Evolutionary conservation across 345 rosid genomes (phyloP), one percentile per base, ranked within the genome.

Genomic region (Turritis glabra): DNA sequence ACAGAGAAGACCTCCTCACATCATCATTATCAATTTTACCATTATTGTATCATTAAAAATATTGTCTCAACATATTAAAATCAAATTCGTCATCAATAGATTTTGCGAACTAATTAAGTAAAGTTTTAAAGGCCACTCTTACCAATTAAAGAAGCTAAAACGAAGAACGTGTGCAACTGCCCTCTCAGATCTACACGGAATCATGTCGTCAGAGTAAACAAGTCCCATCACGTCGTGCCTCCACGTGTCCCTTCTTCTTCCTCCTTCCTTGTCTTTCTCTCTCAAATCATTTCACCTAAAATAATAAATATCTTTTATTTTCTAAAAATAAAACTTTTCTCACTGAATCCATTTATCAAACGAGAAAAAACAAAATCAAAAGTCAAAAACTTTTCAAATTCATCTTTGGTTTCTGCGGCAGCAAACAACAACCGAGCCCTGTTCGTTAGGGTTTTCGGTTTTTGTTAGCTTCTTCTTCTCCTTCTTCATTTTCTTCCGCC

Each of bases 371-470:
- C 6, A 43, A 65, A 23, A 9, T 10, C 17, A 64, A 54, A 43
- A 54, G 17, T 23, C 14, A 43, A 38, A 33, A 68, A 19, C 22
- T 30, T 22, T 53, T 22, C 41, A 69, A 61, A 68, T 40, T 54
- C 69, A 23, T 27, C 21, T 48, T n/a, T 67, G 12, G 67, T 47
- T 25, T 61, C 33, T 60, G 60, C 27, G 19, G 59, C 61, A 61
- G 60, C 80, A 26, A 26, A 55, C 71, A 76, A 67, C 69, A 63
- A 77, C 72, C 72, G 76, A 70, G 66, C 76, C 67, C 76, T 77
- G 27, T 21, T 77, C 38, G 29, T 25, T 64, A 77, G 80, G 80
- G 76, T 64, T 77, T 64, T 63, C 60, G 76, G 80, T 77, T 77
- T 41, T 76, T 63, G 76, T 77, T 64, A 32, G 79, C 72, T 75